Evolutionary conservation across 2,329 filamentous ascomycete species (phyloP), one percentile per base, ranked within the genome.

Genomic region (Leptographium wingfieldii): DNA sequence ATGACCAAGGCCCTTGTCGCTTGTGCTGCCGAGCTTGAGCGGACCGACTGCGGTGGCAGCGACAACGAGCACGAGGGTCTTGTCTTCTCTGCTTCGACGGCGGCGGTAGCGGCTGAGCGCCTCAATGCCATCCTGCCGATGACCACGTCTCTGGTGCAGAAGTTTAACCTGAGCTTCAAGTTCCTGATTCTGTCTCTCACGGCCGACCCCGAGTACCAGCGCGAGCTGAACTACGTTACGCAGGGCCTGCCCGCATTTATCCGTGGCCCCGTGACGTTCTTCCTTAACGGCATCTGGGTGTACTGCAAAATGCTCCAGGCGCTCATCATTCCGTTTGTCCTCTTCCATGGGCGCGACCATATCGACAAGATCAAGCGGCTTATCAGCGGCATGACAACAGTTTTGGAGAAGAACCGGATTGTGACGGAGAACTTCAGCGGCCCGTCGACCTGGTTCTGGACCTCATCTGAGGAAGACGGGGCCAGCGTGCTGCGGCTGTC

Each of bases 151-250:
- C 31, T 58, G 3, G 12, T 55, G 29, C 56, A 63, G 27, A 55
- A 53, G 43, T 40, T 58, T 35, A 55, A 55, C 19, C 40, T 51
- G 27, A 46, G 33, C 27, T n/a, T 62, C 58, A 76, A 76, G 57
- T 75, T 76, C 65, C 69, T 76, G 57, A 68, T 72, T 35, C 67
- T 76, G 25, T 70, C 74, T 7, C 67, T 72, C 10, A 73, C 75
- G 62, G 74, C 74, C 12, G 74, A 76, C 62, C 71, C 73, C 0
- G 74, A 76, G 62, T 76, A 73, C 58, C 73, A 76, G 62, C 67
- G 74, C 57, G 74, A 76, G 63, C 61, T 76, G 29, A 70, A 73
- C 55, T 73, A 71, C 60, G 70, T 63, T 14, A 59, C 61, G 5
- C 14, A 53, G 9, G 27, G 53, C n/a, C 27, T 48, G 53, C 61